Base-by-base conservation (phyloP, 495 filamentous ascomycete genomes). In the Saxophila tyrrhenica region DNA sequence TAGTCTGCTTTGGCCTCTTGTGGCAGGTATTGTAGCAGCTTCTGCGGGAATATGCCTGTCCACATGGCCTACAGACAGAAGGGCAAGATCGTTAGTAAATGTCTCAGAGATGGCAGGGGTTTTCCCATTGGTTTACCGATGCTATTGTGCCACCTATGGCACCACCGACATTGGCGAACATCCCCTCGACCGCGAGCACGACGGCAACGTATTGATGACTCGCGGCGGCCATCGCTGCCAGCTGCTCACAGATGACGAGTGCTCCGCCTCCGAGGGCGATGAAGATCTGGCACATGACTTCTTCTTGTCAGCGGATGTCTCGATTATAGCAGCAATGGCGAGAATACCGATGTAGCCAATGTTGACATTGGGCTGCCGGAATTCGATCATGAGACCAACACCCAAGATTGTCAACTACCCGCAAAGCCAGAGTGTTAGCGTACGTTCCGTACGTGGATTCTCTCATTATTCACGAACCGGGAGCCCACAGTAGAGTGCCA, bases 261-360 rank as follows among this genome's bases (percentile, higher is more conserved):
- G 35, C 19, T 9, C 25, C 49, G 38, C 49, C 49, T 13, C 21
- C 49, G 32, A 51, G 20, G 9, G 25, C 49, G n/a, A 39, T 51
- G 49, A 51, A 51, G 49, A 51, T 51, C 21, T 51, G 49, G 49
- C 49, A 51, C 32, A 51, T 51, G 7, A 42, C 24, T n/a, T 5
- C 7, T 35, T 35, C 13, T 35, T 35, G 29, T 35, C 29, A 35
- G 29, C 29, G 29, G 13, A 35, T 35, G 7, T 35, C 29, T 35
- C 29, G 29, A 7, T 13, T 35, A 13, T 5, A 35, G n/a, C 29
- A 35, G 29, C 13, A 13, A 13, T 5, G 5, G 7, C 13, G 5
- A 7, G 29, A 5, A 7, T 13, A 35, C 29, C 41, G n/a, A 51
- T 39, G 49, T 51, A 51, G 32, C 49, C 49, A 16, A 51, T 23